Percentiles rank a stretch among this genome's conserved stretches.
Evolutionary conservation across 2,329 filamentous ascomycete genomes (phyloP).

Genomic region (Cladosporium sp.): DNA sequence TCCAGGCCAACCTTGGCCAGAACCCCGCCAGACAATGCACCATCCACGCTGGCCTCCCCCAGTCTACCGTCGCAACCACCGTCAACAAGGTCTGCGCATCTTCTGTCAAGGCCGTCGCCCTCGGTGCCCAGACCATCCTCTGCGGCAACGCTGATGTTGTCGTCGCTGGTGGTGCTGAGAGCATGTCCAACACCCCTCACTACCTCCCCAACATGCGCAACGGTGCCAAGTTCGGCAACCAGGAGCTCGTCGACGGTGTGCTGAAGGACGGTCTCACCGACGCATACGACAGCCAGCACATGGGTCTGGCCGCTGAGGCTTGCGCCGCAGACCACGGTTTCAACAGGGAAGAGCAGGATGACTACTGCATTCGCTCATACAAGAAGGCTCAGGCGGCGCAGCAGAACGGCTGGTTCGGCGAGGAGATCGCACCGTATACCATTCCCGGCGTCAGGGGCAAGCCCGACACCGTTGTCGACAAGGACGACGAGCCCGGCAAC

Average conservation of each 20-base stretch:
- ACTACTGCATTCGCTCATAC: conserved; percentile 92
- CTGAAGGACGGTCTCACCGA: conserved; percentile 93
- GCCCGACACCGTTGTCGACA: conserved; percentile 70
- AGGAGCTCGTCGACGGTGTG: conserved; percentile 81
- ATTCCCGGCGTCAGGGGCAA: conserved; percentile 86
- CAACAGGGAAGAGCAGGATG: conserved; percentile 79
- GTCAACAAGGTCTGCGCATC: conserved; percentile 99
- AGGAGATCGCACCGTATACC: conserved; percentile 85
- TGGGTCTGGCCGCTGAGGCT: conserved; percentile 89
- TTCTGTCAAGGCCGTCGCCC: conserved; percentile 84
- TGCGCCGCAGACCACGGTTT: conserved; percentile 80
- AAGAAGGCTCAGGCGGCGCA: conserved; percentile 85
- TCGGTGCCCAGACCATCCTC: conserved; percentile 95
- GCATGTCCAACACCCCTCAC: conserved; percentile 97
- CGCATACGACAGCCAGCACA: conserved; percentile 92
- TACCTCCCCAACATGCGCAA: conserved; percentile 83
- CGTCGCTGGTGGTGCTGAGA: conserved; percentile 91
- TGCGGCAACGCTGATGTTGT: conserved; percentile 89
- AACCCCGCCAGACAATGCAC: conserved; percentile 94
- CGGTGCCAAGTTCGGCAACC: conserved; percentile 91
- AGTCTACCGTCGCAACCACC: conserved; percentile 78
- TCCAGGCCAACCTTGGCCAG: conserved; percentile 92
- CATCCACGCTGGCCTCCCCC: conserved; percentile 75
- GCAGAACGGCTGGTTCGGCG: conserved; percentile 70
- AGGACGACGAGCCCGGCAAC: conserved; percentile 96